These are phyloP conservation scores for Termitomyces sp. DNA, from an alignment of 768 basidiomycete species.

Conservation along the genomic window DNA sequence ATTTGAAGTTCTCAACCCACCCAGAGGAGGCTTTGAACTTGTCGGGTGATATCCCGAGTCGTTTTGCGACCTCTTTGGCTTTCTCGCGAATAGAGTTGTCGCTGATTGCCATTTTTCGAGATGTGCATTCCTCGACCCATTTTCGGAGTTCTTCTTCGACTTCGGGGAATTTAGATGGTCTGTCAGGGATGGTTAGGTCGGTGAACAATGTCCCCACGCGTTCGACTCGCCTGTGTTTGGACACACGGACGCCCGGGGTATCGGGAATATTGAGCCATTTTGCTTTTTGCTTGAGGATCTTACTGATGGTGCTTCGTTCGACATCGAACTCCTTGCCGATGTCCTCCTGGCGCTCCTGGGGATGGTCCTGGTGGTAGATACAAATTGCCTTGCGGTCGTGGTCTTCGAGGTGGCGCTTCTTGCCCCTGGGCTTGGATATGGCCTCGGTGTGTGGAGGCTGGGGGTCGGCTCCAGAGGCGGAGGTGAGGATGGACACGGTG, in stretches of 20 bases:
- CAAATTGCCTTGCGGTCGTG: conserved; percentile 77
- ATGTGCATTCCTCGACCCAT: conserved; percentile 56
- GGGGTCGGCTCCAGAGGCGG: conserved; percentile 30
- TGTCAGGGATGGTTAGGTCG: conserved; percentile 23
- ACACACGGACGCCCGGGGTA: conserved; percentile 52
- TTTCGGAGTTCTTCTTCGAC: conserved; percentile 63
- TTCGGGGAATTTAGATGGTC: conserved; percentile 78
- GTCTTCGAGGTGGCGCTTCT: conserved; percentile 73
- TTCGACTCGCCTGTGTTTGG: conserved; percentile 62
- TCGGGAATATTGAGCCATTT: conserved; percentile 73
- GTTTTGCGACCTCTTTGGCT: conserved; percentile 63
- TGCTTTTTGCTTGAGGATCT: conserved; percentile 83
- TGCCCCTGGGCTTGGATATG: conserved; percentile 35
- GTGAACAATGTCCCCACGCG: conserved; percentile 7
- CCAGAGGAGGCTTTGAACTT: conserved; percentile 90
- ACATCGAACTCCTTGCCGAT: conserved; percentile 74
- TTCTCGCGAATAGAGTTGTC: conserved; percentile 63
- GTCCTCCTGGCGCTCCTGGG: conserved; percentile 76
- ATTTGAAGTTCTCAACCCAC: conserved; percentile 92
- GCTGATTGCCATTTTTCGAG: conserved; percentile 45
- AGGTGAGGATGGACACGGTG: conserved; percentile 50
- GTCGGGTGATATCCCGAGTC: conserved; percentile 55
- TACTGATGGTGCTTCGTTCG: conserved; percentile 91
- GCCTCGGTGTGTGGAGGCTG: conserved; percentile 8
- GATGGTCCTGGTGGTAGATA: conserved; percentile 56